A percentile compares a stretch with the other conserved stretches of the same genome.
These are phyloP conservation scores for Umbelopsis ramanniana DNA, from an alignment of 192 early-diverging fungal species.

Conservation along the genomic window DNA sequence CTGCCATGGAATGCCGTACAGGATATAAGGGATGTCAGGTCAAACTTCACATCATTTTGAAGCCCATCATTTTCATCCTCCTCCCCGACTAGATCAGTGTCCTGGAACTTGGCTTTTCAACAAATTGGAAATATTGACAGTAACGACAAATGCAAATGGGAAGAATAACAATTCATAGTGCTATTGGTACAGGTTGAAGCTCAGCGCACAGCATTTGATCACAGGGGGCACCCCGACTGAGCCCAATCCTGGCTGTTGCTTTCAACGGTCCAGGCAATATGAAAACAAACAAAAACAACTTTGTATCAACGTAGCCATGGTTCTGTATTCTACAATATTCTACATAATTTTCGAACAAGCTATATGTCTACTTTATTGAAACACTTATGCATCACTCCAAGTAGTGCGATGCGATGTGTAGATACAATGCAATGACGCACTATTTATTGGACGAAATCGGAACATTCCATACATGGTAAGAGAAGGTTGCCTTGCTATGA, in stretches of 20 bases:
- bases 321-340: too few relatives aligned
- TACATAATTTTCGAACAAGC: too few relatives aligned
- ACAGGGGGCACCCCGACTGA: not conserved
- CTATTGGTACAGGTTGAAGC: constrained; percentile 20
- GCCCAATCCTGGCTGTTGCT: too few relatives aligned
- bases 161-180: constrained; percentile 1
- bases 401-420: not conserved
- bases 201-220: not conserved
- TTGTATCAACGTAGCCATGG: too few relatives aligned
- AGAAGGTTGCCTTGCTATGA: not conserved
- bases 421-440: not conserved
- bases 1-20: not conserved
- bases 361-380: too few relatives aligned
- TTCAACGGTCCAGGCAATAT: too few relatives aligned
- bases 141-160: constrained; percentile 5
- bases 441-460: constrained; percentile 6
- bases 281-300: too few relatives aligned
- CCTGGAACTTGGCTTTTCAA: not conserved
- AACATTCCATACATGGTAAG: constrained; percentile 20
- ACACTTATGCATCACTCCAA: too few relatives aligned
- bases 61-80: not conserved
- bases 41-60: not conserved
- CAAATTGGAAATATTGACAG: not conserved
- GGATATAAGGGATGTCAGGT: not conserved
- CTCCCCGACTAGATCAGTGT: not conserved